phyloP scores from a whole-genome alignment of 148 eudicot genomes.

The Cornus florida region DNA sequence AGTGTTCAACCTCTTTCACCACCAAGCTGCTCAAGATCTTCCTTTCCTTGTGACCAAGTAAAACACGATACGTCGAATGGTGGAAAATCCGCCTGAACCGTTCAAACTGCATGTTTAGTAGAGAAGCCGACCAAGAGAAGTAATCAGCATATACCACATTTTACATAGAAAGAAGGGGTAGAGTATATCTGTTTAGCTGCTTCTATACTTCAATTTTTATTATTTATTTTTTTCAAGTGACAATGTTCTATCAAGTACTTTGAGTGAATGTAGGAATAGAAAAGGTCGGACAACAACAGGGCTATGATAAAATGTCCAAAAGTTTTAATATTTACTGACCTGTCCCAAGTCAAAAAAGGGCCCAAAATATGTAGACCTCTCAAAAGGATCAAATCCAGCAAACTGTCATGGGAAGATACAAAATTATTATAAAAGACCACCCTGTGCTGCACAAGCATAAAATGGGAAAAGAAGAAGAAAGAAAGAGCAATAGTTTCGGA shows the following conservation, averaged over 20 bases:
- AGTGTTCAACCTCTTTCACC: constrained; percentile 61
- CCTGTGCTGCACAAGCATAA: not conserved
- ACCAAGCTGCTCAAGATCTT: constrained; percentile 75
- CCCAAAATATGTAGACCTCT: constrained; percentile 94
- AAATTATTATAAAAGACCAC: not conserved
- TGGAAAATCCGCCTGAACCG: constrained; percentile 91
- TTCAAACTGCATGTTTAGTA: constrained; percentile 60
- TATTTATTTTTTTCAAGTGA: not conserved
- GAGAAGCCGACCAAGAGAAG: constrained; percentile 7
- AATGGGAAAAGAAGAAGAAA: constrained; percentile 7
- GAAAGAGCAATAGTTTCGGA: not conserved
- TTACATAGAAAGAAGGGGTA: not conserved
- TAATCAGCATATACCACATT: not conserved
- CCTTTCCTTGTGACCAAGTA: constrained; percentile 88
- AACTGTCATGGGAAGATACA: constrained; percentile 45
- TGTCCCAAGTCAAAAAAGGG: constrained; percentile 96
- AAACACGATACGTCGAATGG: constrained; percentile 77
- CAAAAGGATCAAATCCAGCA: constrained; percentile 98
- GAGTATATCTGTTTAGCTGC: not conserved
- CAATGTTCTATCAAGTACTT: not conserved
- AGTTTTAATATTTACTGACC: constrained; percentile 39
- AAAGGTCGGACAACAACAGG: not conserved
- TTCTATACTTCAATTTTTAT: not conserved
- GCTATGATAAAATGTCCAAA: not conserved
- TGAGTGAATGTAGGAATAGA: not conserved